Percentiles rank a stretch among this genome's conserved stretches.
phyloP scores from a whole-genome alignment of 2,329 filamentous ascomycete species.

The Chaetomiaceae sp. region DNA sequence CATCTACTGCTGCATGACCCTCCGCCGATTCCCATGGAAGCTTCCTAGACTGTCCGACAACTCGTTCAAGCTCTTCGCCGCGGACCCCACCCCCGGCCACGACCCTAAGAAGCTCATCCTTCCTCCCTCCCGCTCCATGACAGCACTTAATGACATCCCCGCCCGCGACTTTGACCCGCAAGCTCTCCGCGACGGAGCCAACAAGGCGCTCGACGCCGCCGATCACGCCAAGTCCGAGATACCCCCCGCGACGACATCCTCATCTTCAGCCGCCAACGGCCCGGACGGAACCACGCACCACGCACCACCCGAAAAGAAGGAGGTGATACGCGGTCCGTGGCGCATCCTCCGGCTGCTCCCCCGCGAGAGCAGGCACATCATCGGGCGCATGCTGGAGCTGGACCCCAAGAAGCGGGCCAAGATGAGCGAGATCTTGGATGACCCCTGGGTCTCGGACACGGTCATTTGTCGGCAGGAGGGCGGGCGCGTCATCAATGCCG shows the following conservation, averaged over 20 bases:
- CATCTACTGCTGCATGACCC: constrained; percentile 98
- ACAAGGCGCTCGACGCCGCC: constrained; percentile 8
- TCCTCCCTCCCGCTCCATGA: constrained; percentile 43
- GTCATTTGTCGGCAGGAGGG: constrained; percentile 78
- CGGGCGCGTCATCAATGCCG: constrained; percentile 66
- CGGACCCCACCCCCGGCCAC: constrained; percentile 73
- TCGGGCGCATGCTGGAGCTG: constrained; percentile 87
- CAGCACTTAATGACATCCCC: constrained; percentile 37
- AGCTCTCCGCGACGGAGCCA: constrained; percentile 7
- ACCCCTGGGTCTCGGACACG: constrained; percentile 85
- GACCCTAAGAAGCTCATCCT: constrained; percentile 51
- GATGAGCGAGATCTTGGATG: constrained; percentile 79
- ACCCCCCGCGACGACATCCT: constrained; percentile 10
- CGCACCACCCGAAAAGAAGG: constrained; percentile 52
- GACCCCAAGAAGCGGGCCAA: constrained; percentile 78
- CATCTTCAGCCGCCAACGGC: constrained; percentile 4
- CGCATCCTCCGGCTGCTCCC: constrained; percentile 81
- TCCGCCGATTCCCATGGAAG: constrained; percentile 96
- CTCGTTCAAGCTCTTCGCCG: constrained; percentile 88
- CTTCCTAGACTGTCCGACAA: constrained; percentile 87
- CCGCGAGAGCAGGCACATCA: constrained; percentile 82
- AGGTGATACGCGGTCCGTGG: constrained; percentile 90
- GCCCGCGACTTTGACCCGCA: constrained; percentile 25
- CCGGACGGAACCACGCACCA: constrained; percentile 21
- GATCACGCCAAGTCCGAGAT: constrained; percentile 16